phyloP scores from a whole-genome alignment of 306 rosid species.

The Carpinus viminea region DNA sequence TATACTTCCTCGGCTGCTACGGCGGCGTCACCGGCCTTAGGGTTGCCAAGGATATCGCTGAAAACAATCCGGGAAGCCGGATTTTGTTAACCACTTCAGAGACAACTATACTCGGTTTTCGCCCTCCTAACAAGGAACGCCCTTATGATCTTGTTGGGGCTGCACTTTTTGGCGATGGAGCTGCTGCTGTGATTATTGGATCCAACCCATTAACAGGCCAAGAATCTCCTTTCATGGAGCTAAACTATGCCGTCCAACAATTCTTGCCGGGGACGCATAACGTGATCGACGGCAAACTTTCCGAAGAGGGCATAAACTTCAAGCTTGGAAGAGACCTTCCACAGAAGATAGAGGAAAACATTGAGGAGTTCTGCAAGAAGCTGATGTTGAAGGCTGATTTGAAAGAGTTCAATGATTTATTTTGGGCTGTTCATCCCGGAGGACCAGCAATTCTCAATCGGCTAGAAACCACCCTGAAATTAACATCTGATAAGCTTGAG shows the following conservation, averaged over 20 bases:
- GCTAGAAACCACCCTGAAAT: conserved; percentile 55
- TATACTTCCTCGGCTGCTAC: conserved; percentile 88
- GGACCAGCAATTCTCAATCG: conserved; percentile 88
- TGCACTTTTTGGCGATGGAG: conserved; percentile 96
- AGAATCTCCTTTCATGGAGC: conserved; percentile 86
- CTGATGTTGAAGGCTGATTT: conserved; percentile 44
- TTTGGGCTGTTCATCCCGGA: conserved; percentile 97
- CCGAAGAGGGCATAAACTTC: conserved; percentile 89
- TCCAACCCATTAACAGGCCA: conserved; percentile 45
- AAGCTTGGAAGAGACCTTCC: conserved; percentile 96
- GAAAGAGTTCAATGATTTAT: conserved; percentile 68
- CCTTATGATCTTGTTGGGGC: conserved; percentile 98
- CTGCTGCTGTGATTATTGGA: conserved; percentile 85
- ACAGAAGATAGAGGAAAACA: conserved; percentile 82
- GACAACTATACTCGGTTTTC: conserved; percentile 86
- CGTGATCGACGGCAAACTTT: conserved; percentile 76
- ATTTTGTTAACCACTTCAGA: conserved; percentile 79
- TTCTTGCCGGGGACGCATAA: conserved; percentile 73
- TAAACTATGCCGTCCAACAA: conserved; percentile 71
- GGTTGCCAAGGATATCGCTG: conserved; percentile 94
- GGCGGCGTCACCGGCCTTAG: conserved; percentile 93
- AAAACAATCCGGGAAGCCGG: conserved; percentile 87
- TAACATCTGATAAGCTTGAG: conserved; percentile 62
- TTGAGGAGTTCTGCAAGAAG: conserved; percentile 76
- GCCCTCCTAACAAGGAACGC: conserved; percentile 79